These are phyloP conservation scores for Fagopyrum tataricum DNA, from an alignment of 148 eudicot species.

Conservation along the genomic window DNA sequence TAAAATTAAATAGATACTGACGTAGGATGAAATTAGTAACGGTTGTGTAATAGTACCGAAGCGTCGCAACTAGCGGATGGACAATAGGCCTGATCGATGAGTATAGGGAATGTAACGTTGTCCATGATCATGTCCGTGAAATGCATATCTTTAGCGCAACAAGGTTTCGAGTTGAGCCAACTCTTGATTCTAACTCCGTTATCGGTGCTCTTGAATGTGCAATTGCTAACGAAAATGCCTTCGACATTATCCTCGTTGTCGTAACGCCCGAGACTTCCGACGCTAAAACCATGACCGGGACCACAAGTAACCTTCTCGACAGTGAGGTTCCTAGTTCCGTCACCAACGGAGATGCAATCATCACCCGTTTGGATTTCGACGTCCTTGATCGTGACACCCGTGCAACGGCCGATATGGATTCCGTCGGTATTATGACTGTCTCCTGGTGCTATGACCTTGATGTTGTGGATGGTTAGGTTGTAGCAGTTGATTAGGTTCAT, in stretches of 20 bases:
- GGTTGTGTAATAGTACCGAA: neutral
- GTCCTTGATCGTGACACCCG: slow-evolving; percentile 20
- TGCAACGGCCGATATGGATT: slow-evolving; percentile 29
- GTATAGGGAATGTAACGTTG: slow-evolving; percentile 36
- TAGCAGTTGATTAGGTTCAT: slow-evolving; percentile 21
- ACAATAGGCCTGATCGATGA: slow-evolving; percentile 46
- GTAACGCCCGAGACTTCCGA: slow-evolving; percentile 41
- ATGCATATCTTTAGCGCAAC: slow-evolving; percentile 22
- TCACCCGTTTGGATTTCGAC: slow-evolving; percentile 41
- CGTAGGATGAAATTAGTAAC: neutral
- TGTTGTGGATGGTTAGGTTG: slow-evolving; percentile 19
- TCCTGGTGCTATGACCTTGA: slow-evolving; percentile 32
- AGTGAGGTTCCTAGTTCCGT: slow-evolving; percentile 28
- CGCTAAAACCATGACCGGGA: slow-evolving; percentile 54
- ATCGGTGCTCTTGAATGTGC: slow-evolving; percentile 31
- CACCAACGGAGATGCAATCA: slow-evolving; percentile 50
- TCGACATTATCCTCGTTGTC: slow-evolving; percentile 19
- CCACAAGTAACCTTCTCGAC: slow-evolving; percentile 38
- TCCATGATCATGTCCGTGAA: slow-evolving; percentile 36
- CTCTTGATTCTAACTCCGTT: slow-evolving; percentile 64
- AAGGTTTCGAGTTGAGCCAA: slow-evolving; percentile 19
- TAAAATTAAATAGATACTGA: too few species aligned
- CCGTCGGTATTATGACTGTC: slow-evolving; percentile 53
- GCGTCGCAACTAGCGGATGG: slow-evolving; percentile 11
- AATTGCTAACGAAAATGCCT: slow-evolving; percentile 23